Evolutionary conservation across 352 stramenopile species (phyloP), one percentile per base, ranked within the genome.

Genomic region (Phytophthora pluvialis): DNA sequence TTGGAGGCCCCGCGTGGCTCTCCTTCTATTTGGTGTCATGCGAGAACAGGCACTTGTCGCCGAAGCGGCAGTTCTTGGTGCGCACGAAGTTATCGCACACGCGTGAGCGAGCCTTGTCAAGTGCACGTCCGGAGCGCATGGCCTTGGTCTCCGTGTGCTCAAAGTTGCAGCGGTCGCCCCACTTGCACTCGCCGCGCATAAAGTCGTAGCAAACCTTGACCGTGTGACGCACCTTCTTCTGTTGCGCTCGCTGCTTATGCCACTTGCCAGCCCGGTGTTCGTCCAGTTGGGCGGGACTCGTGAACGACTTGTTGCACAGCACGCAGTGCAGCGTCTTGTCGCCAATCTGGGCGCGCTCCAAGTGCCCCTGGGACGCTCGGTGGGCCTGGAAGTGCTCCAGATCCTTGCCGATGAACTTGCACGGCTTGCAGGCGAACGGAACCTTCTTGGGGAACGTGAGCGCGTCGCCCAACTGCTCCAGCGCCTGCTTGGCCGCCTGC

Each of bases 191-290:
- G n/a, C 87, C 85, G 31, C 85, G 85, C 64, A 90, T 77, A 54
- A 93, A 94, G 50, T 95, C 85, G 64, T 93, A 95, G 77, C 87
- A 95, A 40, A 91, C 70, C 39, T 86, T 83, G 12, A 91, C 76
- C 7, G 83, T 75, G 48, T 91, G 84, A 13, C 83, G 77, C 35
- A 73, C 74, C 54, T 88, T 90, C 60, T 87, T 86, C 55, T 90
- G 70, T 38, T 89, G 74, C 29, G 71, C 69, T 26, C 87, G 85
- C 60, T 91, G 85, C 63, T 83, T 86, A 50, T 95, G 87, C 87
- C 87, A 95, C 68, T 95, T 95, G 35, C 87, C 87, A 13, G 64
- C 66, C 36, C 84, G 83, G 54, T 95, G 87, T 54, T 95, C 87
- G 11, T 86, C 73, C 35, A 95, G 59, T 56, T 95, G 87, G 18